A percentile compares a stretch with the other conserved stretches of the same genome.
Evolutionary conservation across 2,329 filamentous ascomycete genomes (phyloP).

Genomic region (Periconia sp.): DNA sequence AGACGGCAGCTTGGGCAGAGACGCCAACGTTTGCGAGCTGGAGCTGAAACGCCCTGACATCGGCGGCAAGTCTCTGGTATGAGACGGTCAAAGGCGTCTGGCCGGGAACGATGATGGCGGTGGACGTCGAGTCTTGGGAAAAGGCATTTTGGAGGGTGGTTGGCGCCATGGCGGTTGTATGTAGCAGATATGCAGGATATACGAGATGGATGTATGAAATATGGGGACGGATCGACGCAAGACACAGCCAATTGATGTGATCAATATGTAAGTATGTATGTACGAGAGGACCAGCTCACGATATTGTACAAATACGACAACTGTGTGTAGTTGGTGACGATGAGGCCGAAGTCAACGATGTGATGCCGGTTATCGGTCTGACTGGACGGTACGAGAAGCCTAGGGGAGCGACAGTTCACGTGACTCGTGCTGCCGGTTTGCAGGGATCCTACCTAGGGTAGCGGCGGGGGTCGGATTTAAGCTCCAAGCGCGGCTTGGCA

Average conservation of each 20-base stretch:
- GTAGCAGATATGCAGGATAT: not conserved
- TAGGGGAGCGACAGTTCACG: no score
- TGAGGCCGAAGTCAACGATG: not conserved
- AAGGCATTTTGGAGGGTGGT: slow-evolving; percentile 64
- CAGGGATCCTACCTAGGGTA: no score
- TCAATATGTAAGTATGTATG: slow-evolving; percentile 2
- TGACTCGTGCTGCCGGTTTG: not conserved
- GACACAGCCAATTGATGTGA: slow-evolving; percentile 11
- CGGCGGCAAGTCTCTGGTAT: slow-evolving; percentile 66
- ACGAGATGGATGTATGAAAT: slow-evolving; percentile 1
- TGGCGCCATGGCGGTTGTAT: slow-evolving; percentile 46
- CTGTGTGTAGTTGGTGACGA: not conserved
- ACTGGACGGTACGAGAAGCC: no score
- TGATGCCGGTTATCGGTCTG: not conserved
- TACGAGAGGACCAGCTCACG: slow-evolving; percentile 22
- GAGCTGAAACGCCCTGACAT: slow-evolving; percentile 71
- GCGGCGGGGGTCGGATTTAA: no score
- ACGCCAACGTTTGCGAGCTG: slow-evolving; percentile 78
- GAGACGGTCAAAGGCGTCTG: slow-evolving; percentile 67
- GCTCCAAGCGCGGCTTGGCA: not conserved
- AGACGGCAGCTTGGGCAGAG: slow-evolving; percentile 69
- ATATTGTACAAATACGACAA: not conserved
- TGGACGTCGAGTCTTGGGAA: slow-evolving; percentile 52
- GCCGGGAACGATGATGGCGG: slow-evolving; percentile 74
- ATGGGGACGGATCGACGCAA: not conserved